Evolutionary conservation across 352 stramenopile genomes (phyloP).

Genomic region (Phytophthora sp.): DNA sequence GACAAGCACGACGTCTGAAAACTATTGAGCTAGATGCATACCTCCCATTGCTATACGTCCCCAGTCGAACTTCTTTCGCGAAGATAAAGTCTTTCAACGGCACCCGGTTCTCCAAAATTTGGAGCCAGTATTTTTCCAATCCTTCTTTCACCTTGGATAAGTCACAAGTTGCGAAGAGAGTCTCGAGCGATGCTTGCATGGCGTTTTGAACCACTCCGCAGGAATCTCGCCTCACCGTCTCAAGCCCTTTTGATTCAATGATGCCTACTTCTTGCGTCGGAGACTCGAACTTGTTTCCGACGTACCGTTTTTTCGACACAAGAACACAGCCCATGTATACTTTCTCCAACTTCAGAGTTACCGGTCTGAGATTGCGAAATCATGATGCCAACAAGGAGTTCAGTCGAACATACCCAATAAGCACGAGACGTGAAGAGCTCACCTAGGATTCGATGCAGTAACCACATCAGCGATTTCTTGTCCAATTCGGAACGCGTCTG

Average conservation of each 20-base stretch:
- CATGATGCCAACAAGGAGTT: not conserved
- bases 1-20: not conserved
- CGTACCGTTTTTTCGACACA: slow-evolving; percentile 96
- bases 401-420: not conserved
- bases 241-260: slow-evolving; percentile 93
- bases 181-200: slow-evolving; percentile 69
- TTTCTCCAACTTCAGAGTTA: slow-evolving; percentile 90
- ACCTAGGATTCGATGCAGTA: slow-evolving; percentile 86
- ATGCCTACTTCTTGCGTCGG: slow-evolving; percentile 48
- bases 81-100: slow-evolving; percentile 85
- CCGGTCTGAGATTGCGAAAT: slow-evolving; percentile 43
- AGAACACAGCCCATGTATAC: slow-evolving; percentile 94
- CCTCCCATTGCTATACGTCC: slow-evolving; percentile 76
- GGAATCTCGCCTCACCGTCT: slow-evolving; percentile 93
- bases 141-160: slow-evolving; percentile 71
- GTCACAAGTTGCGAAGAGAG: slow-evolving; percentile 74
- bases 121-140: slow-evolving; percentile 67
- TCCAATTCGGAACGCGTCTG: slow-evolving; percentile 95
- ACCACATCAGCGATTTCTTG: slow-evolving; percentile 91
- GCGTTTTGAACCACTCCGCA: slow-evolving; percentile 87
- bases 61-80: slow-evolving; percentile 85
- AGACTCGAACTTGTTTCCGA: slow-evolving; percentile 87
- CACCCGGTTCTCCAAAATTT: slow-evolving; percentile 71
- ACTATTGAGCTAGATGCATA: slow-evolving; percentile 7
- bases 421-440: not conserved